phyloP scores from a whole-genome alignment of 2,329 filamentous ascomycete species.

The Pseudogymnoascus sp. region DNA sequence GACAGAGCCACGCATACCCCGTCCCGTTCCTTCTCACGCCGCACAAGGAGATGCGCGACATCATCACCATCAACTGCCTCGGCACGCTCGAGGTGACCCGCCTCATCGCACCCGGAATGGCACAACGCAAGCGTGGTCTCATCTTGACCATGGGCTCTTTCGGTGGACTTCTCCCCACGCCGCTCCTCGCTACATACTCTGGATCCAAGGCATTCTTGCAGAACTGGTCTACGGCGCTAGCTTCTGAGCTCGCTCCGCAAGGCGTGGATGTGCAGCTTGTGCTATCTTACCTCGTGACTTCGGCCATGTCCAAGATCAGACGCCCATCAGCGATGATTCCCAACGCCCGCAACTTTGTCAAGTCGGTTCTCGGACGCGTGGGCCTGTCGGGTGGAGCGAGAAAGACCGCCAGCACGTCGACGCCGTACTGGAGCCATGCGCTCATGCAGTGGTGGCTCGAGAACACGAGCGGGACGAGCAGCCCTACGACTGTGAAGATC shows the following conservation, averaged over 20 bases:
- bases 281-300: slow-evolving; percentile 86
- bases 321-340: slow-evolving; percentile 71
- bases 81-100: slow-evolving; percentile 85
- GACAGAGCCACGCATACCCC: slow-evolving; percentile 86
- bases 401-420: slow-evolving; percentile 72
- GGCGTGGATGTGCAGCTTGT: slow-evolving; percentile 87
- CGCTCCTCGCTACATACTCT: slow-evolving; percentile 89
- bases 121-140: slow-evolving; percentile 73
- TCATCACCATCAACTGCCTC: slow-evolving; percentile 91
- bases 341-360: slow-evolving; percentile 74
- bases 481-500: slow-evolving; percentile 46
- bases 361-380: slow-evolving; percentile 68
- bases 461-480: slow-evolving; percentile 51
- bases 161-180: slow-evolving; percentile 84
- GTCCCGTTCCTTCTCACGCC: slow-evolving; percentile 78
- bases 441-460: slow-evolving; percentile 76
- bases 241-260: slow-evolving; percentile 69
- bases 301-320: slow-evolving; percentile 94
- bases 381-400: slow-evolving; percentile 71
- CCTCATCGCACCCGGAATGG: slow-evolving; percentile 76
- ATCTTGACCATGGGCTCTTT: slow-evolving; percentile 98
- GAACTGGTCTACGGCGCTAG: slow-evolving; percentile 85
- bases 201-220: slow-evolving; percentile 98
- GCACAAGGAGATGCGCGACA: slow-evolving; percentile 73
- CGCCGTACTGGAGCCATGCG: slow-evolving; percentile 88